Evolutionary conservation across 805 yeast species (phyloP), one percentile per base, ranked within the genome.

Genomic region (Starmerella etchellsii): DNA sequence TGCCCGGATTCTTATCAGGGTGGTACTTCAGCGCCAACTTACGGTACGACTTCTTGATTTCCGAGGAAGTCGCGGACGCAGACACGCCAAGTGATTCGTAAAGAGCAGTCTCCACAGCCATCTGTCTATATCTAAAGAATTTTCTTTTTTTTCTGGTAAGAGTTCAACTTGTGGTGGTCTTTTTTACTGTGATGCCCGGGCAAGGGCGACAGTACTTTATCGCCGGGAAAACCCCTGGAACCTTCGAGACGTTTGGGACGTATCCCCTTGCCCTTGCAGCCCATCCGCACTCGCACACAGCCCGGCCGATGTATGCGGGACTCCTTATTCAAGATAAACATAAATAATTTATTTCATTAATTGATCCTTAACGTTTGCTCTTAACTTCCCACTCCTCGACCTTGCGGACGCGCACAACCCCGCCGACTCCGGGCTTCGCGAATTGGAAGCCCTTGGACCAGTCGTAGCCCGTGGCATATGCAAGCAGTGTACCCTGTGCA

Each of bases 391-490:
- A 87, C 37, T 85, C 96, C 49, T 75, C 76, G 30, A 81, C 74
- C 13, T 87, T 77, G 61, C 91, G 98, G 38, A 91, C 65, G 61
- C 81, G 79, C 46, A 91, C 74, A 41, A 73, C 67, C 48, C 73
- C 81, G 16, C 91, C 84, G 54, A 74, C 74, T 50, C 78, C 84
- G 2, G 75, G 80, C 33, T 77, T 71, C 64, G 82, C 84, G 53
- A 70, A 79, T 57, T 71, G 76, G 60, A 80, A 70, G n/a, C 69
- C 69, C 53, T 85, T 85, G 43, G 84, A 73, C 98, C 98, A 91
- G 59, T 91, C 98, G 62, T 91, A 88, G 47, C 94, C 76, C 46
- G 83, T 58, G 2, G 96, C 95, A 56, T 91, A 84, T 3, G 96
- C 97, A 59, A 81, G 77, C 10, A 91, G 74, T 25, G 75, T 60